Conservation (phyloP, 306 rosid genomes). For the Vigna reflexopilosa region DNA sequence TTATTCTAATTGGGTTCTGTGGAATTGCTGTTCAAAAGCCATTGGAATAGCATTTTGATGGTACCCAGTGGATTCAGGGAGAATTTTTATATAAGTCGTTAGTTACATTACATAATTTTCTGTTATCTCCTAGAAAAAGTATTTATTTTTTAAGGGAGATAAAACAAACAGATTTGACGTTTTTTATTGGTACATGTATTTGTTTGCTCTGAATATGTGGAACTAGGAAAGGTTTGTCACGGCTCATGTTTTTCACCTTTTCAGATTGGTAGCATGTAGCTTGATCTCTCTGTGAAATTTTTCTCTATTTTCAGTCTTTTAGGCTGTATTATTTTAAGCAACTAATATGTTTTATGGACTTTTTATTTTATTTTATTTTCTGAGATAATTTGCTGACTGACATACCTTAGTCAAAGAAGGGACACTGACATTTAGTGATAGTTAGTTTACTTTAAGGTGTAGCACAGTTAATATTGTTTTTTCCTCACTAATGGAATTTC, state of each 20-base stretch:
- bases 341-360: not conserved
- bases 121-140: not conserved
- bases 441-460: not conserved
- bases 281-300: not conserved
- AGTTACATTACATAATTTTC: not conserved
- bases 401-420: conserved; percentile 4
- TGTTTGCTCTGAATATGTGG: not conserved
- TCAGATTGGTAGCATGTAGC: not conserved
- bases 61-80: not conserved
- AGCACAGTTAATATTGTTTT: not conserved
- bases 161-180: not conserved
- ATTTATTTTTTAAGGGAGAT: not conserved
- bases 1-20: not conserved
- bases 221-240: not conserved
- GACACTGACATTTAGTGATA: not conserved
- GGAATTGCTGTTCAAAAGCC: not conserved
- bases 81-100: not conserved
- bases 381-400: conserved; percentile 6
- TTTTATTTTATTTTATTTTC: not conserved
- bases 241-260: not conserved
- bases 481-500: conserved; percentile 29
- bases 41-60: conserved; percentile 23
- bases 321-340: conserved; percentile 1
- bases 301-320: conserved; percentile 5
- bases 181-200: conserved; percentile 11